phyloP scores from a whole-genome alignment of 129 eudicot species.

The Flaveria robusta region DNA sequence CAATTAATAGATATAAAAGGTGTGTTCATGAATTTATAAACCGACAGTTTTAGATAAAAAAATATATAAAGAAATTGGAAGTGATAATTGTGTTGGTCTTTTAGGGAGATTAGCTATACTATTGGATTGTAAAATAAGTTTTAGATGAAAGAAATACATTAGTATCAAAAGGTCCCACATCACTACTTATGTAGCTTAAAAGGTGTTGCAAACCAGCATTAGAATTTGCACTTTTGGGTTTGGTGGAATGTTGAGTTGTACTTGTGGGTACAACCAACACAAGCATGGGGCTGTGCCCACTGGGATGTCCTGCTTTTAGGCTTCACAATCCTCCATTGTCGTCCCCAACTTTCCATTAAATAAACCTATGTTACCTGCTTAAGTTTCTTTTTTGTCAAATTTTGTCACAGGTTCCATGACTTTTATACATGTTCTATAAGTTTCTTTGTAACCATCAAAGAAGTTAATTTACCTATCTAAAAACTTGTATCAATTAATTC shows the following conservation, averaged over 20 bases:
- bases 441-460: background rate
- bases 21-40: background rate
- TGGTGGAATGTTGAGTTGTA: background rate
- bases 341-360: constrained; percentile 7
- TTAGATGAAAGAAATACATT: constrained; percentile 4
- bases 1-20: background rate
- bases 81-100: constrained; percentile 37
- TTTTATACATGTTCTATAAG: background rate
- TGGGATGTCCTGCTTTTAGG: constrained; percentile 12
- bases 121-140: constrained; percentile 36
- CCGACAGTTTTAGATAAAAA: background rate
- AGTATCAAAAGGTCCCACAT: constrained; percentile 24
- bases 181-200: constrained; percentile 7
- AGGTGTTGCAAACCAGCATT: constrained; percentile 20
- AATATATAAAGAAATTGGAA: constrained; percentile 14
- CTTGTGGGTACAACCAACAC: constrained; percentile 11
- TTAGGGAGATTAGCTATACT: constrained; percentile 15
- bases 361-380: constrained; percentile 25
- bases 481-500: no score
- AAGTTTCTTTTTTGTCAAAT: constrained; percentile 33
- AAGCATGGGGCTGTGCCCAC: background rate
- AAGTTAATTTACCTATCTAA: no score
- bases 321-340: constrained; percentile 13
- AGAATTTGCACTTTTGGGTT: constrained; percentile 19
- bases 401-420: background rate